phyloP scores from a whole-genome alignment of 495 filamentous ascomycete species.

The Neurospora sp. region DNA sequence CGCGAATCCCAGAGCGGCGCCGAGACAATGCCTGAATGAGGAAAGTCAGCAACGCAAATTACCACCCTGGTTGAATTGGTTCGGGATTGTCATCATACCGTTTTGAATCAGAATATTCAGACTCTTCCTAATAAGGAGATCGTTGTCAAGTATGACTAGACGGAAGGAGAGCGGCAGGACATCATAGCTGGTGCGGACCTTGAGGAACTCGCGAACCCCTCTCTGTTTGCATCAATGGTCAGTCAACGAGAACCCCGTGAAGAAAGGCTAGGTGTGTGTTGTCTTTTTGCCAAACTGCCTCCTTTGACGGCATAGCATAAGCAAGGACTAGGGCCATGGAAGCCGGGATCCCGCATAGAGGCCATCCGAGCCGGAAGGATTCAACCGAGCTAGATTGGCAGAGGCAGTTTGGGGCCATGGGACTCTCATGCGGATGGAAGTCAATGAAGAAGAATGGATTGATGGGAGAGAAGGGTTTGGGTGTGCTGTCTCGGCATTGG shows the following conservation, averaged over 20 bases:
- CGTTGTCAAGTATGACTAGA: constrained; percentile 90
- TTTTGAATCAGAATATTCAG: constrained; percentile 95
- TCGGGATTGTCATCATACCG: constrained; percentile 46
- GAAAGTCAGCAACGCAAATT: constrained; percentile 13
- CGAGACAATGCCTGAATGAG: constrained; percentile 77
- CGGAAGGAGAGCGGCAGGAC: constrained; percentile 96
- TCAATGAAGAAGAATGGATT: constrained; percentile 1
- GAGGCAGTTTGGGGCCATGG: not conserved
- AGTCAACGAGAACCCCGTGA: constrained; percentile 1
- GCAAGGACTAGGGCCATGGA: not conserved
- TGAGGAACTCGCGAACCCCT: constrained; percentile 91
- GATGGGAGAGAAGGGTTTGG: constrained; percentile 6
- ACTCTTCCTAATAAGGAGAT: constrained; percentile 93
- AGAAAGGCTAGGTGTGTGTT: not conserved
- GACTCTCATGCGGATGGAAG: not conserved
- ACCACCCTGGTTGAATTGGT: not conserved
- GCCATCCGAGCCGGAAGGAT: not conserved
- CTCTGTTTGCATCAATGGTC: constrained; percentile 40
- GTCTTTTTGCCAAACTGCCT: not conserved
- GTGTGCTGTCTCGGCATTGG: constrained; percentile 16
- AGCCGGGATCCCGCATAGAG: constrained; percentile 21
- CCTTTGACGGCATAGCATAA: not conserved
- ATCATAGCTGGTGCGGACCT: constrained; percentile 94
- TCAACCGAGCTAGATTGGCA: not conserved
- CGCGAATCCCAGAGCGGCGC: constrained; percentile 97